Evolutionary conservation across 2,329 filamentous ascomycete species (phyloP).

Genomic region (Trichoderma asperellum): DNA sequence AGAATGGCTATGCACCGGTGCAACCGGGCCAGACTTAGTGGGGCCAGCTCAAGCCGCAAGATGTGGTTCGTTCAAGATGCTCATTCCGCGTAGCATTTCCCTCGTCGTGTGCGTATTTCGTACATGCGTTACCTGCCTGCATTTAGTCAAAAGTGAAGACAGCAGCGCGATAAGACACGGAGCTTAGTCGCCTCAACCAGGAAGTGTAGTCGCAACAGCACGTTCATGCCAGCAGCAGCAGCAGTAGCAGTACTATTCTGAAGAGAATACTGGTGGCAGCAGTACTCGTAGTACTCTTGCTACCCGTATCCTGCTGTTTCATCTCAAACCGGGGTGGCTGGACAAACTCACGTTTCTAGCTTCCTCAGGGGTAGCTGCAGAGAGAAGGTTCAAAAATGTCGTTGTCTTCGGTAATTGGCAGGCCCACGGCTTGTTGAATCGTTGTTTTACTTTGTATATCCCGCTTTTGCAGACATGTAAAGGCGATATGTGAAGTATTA

Average conservation of each 20-base stretch:
- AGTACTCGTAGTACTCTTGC: not conserved
- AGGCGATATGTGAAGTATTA: not conserved
- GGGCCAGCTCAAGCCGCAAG: constrained; percentile 23
- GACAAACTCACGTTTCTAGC: constrained; percentile 25
- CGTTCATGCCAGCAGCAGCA: not conserved
- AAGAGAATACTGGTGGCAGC: not conserved
- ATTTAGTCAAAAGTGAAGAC: not conserved
- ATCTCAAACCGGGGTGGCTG: constrained; percentile 27
- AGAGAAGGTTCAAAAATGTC: constrained; percentile 25
- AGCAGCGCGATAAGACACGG: not conserved
- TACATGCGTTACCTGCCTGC: constrained; percentile 18
- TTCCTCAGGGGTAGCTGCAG: constrained; percentile 24
- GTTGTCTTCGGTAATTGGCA: constrained; percentile 28
- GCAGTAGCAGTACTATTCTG: not conserved
- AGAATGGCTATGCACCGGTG: constrained; percentile 27
- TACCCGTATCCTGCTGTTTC: constrained; percentile 24
- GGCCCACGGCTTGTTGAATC: constrained; percentile 18
- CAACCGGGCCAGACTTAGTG: constrained; percentile 26
- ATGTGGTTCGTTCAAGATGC: constrained; percentile 9
- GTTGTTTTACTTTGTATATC: constrained; percentile 18
- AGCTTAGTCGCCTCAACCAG: constrained; percentile 4
- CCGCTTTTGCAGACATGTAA: not conserved
- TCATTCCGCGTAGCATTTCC: constrained; percentile 23
- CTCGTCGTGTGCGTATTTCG: constrained; percentile 4
- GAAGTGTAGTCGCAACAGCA: not conserved